A percentile compares a stretch with the other conserved stretches of the same genome.
Evolutionary conservation across 345 rosid species (phyloP).

Genomic region (Moringa oleifera): DNA sequence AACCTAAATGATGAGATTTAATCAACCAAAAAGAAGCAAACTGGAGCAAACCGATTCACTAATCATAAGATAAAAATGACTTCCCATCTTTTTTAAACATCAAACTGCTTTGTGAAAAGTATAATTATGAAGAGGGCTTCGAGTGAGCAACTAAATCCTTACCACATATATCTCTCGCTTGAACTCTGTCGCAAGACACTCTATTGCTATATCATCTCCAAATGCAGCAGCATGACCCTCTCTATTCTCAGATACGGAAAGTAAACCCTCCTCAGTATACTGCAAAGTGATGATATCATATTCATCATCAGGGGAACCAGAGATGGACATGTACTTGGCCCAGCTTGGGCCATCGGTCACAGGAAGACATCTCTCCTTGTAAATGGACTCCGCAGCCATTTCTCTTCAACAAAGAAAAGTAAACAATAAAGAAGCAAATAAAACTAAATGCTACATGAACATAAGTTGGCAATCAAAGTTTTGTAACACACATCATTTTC

Average conservation of each 20-base stretch:
- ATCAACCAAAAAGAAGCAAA: too few species aligned
- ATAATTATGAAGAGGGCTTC: not conserved
- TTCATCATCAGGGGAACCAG: constrained; percentile 87
- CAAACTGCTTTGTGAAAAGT: not conserved
- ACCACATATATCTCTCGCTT: constrained; percentile 91
- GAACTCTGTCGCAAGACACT: constrained; percentile 95
- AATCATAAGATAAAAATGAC: not conserved
- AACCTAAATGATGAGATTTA: too few species aligned
- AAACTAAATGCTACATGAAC: constrained; percentile 8
- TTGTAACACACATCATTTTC: not conserved
- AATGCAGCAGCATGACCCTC: constrained; percentile 88
- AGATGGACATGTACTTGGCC: constrained; percentile 96
- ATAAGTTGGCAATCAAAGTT: constrained; percentile 4
- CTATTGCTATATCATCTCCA: constrained; percentile 98
- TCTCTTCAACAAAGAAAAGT: constrained; percentile 54
- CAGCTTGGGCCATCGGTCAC: constrained; percentile 83
- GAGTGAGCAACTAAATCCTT: constrained; percentile 9
- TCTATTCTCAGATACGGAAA: constrained; percentile 83
- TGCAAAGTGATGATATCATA: constrained; percentile 85
- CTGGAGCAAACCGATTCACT: too few species aligned
- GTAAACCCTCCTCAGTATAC: constrained; percentile 90
- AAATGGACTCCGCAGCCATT: constrained; percentile 86
- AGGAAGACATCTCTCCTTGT: constrained; percentile 79
- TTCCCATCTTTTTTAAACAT: not conserved
- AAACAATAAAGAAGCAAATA: constrained; percentile 14